A percentile compares a stretch with the other conserved stretches of the same genome.
phyloP scores from a whole-genome alignment of 805 yeast species.

The Metschnikowia cubensis region DNA sequence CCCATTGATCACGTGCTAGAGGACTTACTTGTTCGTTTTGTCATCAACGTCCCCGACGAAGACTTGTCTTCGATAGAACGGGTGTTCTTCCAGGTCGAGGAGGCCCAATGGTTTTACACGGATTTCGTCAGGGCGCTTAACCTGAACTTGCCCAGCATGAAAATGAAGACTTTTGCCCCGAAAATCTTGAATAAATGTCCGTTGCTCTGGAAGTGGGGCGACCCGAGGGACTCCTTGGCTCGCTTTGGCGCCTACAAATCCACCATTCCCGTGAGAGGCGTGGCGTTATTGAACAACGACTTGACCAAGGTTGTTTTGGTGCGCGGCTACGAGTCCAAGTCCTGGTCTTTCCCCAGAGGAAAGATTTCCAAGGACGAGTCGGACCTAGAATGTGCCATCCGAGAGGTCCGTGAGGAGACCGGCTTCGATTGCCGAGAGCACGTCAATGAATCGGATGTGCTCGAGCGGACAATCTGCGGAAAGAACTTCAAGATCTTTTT shows the following conservation, averaged over 20 bases:
- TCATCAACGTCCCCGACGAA: constrained; percentile 87
- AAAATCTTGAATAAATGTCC: constrained; percentile 68
- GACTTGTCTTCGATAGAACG: constrained; percentile 78
- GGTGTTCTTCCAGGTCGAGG: constrained; percentile 90
- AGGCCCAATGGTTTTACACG: constrained; percentile 96
- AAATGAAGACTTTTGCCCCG: constrained; percentile 72
- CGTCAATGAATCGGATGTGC: constrained; percentile 64
- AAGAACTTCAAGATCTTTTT: constrained; percentile 83
- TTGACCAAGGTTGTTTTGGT: constrained; percentile 73
- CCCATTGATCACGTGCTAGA: constrained; percentile 72
- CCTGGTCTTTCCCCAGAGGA: constrained; percentile 97
- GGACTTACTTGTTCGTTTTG: constrained; percentile 84
- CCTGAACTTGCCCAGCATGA: constrained; percentile 71
- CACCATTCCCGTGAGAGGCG: constrained; percentile 94
- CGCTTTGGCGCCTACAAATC: constrained; percentile 82
- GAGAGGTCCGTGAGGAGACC: constrained; percentile 92
- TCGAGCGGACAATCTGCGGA: constrained; percentile 77
- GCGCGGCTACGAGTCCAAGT: constrained; percentile 70
- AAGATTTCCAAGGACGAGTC: constrained; percentile 91
- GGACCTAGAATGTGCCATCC: constrained; percentile 81
- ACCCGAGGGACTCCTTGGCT: constrained; percentile 72
- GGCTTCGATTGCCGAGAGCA: constrained; percentile 77
- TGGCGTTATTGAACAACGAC: constrained; percentile 72
- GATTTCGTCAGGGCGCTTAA: constrained; percentile 75
- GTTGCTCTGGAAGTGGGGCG: constrained; percentile 78